Conservation (phyloP, 2,329 filamentous ascomycete genomes). For the Alternaria sp. region DNA sequence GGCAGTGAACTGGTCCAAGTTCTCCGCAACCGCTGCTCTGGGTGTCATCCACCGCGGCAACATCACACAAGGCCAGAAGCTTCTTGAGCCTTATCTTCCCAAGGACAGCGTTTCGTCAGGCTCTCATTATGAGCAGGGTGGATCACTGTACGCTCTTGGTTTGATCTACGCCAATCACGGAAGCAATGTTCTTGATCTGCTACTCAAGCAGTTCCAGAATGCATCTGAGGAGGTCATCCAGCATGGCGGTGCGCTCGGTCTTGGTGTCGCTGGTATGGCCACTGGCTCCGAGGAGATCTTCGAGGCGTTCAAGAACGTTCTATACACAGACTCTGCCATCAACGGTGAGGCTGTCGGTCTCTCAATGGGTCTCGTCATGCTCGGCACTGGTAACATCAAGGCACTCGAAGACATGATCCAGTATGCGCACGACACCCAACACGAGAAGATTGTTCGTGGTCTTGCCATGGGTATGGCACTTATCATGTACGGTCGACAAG, state of each 20-base stretch:
- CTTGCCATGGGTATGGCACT: constrained; percentile 95
- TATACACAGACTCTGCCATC: constrained; percentile 93
- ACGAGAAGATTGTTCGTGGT: constrained; percentile 98
- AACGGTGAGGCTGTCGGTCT: constrained; percentile 97
- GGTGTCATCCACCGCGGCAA: constrained; percentile 98
- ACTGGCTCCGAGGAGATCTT: constrained; percentile 91
- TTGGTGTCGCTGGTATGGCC: constrained; percentile 97
- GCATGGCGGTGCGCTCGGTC: constrained; percentile 91
- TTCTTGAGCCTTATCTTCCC: constrained; percentile 93
- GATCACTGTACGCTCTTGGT: constrained; percentile 93
- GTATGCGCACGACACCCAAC: constrained; percentile 96
- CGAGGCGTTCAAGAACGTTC: constrained; percentile 84
- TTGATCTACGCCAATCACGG: constrained; percentile 98
- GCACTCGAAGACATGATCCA: constrained; percentile 96
- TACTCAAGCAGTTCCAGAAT: constrained; percentile 76
- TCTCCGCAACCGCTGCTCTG: constrained; percentile 93
- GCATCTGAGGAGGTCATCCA: constrained; percentile 93
- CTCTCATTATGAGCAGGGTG: constrained; percentile 94
- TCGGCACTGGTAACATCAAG: constrained; percentile 94
- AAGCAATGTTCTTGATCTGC: constrained; percentile 83
- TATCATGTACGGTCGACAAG: constrained; percentile 97
- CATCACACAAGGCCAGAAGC: constrained; percentile 88
- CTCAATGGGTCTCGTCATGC: constrained; percentile 96
- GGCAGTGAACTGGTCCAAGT: constrained; percentile 99
- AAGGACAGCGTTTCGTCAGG: constrained; percentile 75